Conservation (phyloP, 371 early-diverging fungal species). For the Amoeboaphelidium protococcarum region DNA sequence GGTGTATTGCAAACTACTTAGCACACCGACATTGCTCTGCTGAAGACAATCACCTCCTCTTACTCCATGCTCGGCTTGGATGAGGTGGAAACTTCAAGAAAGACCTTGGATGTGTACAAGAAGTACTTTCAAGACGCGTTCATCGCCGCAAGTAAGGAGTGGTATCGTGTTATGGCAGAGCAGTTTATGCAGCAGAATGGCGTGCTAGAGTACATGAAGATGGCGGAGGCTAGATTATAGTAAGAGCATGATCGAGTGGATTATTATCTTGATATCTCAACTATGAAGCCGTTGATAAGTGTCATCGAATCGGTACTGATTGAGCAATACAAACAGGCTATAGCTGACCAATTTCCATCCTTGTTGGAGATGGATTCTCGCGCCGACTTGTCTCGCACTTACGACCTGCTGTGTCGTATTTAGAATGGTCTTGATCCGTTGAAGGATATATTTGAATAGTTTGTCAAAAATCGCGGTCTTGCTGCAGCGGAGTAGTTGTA, state of each 20-base stretch:
- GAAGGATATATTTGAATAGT: constrained; percentile 41
- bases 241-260: constrained; percentile 73
- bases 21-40: background rate
- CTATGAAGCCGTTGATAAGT: constrained; percentile 40
- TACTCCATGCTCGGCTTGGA: constrained; percentile 32
- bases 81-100: constrained; percentile 41
- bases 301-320: constrained; percentile 61
- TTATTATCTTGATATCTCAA: constrained; percentile 54
- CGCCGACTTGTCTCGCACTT: constrained; percentile 69
- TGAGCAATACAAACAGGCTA: constrained; percentile 37
- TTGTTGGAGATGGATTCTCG: constrained; percentile 55
- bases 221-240: constrained; percentile 47
- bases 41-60: background rate
- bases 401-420: constrained; percentile 43
- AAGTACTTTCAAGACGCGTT: constrained; percentile 54
- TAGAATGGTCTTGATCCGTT: constrained; percentile 54
- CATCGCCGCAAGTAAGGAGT: constrained; percentile 41
- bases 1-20: constrained; percentile 1
- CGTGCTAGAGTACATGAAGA: constrained; percentile 75
- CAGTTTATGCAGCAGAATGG: constrained; percentile 57
- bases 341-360: constrained; percentile 64
- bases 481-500: constrained; percentile 25
- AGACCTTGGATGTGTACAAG: constrained; percentile 59
- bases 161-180: constrained; percentile 61
- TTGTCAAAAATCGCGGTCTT: constrained; percentile 57